Conservation (phyloP, 805 yeast species). For the Starmera dryadoides region DNA sequence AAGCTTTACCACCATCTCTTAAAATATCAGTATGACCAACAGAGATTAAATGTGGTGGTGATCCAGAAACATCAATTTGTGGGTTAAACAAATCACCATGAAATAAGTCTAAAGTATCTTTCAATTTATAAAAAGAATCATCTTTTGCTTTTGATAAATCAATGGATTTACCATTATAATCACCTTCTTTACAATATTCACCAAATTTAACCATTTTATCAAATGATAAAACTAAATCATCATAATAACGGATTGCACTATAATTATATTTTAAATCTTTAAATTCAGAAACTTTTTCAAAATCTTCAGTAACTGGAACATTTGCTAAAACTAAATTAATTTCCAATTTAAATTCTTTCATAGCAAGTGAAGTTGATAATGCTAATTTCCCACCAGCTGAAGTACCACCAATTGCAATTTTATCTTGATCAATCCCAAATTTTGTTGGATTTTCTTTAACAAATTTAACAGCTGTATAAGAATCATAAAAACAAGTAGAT, state of each 20-base stretch:
- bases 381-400: conserved; percentile 3
- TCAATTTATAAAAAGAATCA: not conserved
- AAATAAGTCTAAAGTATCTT: not conserved
- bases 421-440: not conserved
- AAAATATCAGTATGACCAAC: not conserved
- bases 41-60: not conserved
- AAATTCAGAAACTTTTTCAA: not conserved
- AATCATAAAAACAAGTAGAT: conserved; percentile 3
- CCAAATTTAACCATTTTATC: not conserved
- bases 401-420: conserved; percentile 1
- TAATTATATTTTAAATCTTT: not conserved
- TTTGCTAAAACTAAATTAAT: not conserved
- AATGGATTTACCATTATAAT: not conserved
- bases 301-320: conserved; percentile 1
- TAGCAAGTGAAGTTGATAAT: not conserved
- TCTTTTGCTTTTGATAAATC: not conserved
- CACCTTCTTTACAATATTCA: not conserved
- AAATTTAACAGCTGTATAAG: conserved; percentile 2
- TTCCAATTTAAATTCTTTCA: not conserved
- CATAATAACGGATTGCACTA: not conserved
- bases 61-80: not conserved
- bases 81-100: not conserved
- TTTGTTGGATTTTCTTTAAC: not conserved
- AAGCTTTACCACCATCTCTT: not conserved
- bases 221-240: not conserved